phyloP scores from a whole-genome alignment of 768 basidiomycete species.

The Neoboletus magnificus region DNA sequence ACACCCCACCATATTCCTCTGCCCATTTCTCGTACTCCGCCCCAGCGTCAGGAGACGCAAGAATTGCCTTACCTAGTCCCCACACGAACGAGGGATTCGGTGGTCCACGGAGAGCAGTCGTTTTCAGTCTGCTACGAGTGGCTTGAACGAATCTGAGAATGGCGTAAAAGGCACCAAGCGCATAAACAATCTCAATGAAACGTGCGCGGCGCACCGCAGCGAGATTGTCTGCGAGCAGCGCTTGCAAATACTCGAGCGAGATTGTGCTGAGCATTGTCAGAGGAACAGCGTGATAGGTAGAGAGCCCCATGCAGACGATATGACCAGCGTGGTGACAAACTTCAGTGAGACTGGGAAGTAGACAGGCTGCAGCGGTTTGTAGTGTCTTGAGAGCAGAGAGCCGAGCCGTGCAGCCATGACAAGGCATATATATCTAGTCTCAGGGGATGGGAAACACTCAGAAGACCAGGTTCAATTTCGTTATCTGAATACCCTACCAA shows the following conservation, averaged over 20 bases:
- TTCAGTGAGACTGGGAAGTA: background rate
- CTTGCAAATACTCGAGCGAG: slow-evolving; percentile 2
- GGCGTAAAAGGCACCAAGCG: slow-evolving; percentile 1
- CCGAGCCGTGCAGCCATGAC: no score
- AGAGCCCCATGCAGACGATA: no score
- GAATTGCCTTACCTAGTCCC: slow-evolving; percentile 5
- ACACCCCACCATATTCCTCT: slow-evolving; percentile 46
- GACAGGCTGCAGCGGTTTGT: no score
- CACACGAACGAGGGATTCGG: slow-evolving; percentile 15
- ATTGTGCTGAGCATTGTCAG: background rate
- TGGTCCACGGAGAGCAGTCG: slow-evolving; percentile 23
- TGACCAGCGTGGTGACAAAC: background rate
- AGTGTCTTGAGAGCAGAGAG: background rate
- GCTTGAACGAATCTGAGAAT: slow-evolving; percentile 4
- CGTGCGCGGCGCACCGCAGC: background rate
- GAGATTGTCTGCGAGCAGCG: background rate
- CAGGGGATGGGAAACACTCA: no score
- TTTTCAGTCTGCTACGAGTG: slow-evolving; percentile 7
- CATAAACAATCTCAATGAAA: slow-evolving; percentile 1
- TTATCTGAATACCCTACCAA: no score
- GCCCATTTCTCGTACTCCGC: slow-evolving; percentile 46
- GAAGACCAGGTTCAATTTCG: no score
- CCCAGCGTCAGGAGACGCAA: slow-evolving; percentile 25
- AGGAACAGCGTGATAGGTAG: background rate
- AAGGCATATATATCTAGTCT: no score